Evolutionary conservation across 1,284 basidiomycete species (phyloP), one percentile per base, ranked within the genome.

Genomic region (Pseudozyma thailandica): DNA sequence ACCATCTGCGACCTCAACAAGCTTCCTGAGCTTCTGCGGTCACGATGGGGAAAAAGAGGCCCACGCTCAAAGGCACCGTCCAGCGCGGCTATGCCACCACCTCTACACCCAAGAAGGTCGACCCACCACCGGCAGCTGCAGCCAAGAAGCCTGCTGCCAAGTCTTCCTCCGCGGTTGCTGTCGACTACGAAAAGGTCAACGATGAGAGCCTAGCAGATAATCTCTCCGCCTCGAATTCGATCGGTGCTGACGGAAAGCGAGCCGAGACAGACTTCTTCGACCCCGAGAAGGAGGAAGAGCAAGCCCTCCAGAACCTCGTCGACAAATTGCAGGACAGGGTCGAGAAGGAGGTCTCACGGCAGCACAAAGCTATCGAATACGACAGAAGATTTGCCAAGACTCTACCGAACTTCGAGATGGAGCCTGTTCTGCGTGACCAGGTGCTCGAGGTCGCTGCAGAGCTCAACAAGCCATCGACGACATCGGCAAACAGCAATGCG

Each of bases 311-410:
- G 48, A 72, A 77, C 35, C 62, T 83, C 28, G 81, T 82, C 20
- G 93, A 97, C 70, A 90, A 88, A 75, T 85, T 92, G 28, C 92
- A 95, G 77, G 92, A 94, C 16, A 92, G 90, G 75, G 91, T 88
- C 2, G 93, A 97, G 80, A 94, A 91, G 83, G 96, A 98, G 75
- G 88, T 94, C 51, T 84, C 86, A 2, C 87, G 93, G 78, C 87
- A 87, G 13, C 77, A 88, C 55, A 89, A 88, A 85, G 88, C 87
- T 50, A 89, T 97, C 61, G 92, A 95, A 64, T 89, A 88, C 66
- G 95, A 98, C 55, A 88, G 90, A 58, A 88, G 92, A 23, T 87
- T 89, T 60, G 87, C 93, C 0, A 88, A 87, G 63, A 87, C 88
- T 0, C 86, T 93, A 49, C 87, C 89, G 10, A 85, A 82, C 38